Percentiles rank a stretch among this genome's conserved stretches.
These are phyloP conservation scores for Penicillium sp. DNA, from an alignment of 2,329 filamentous ascomycete species.

Conservation along the genomic window DNA sequence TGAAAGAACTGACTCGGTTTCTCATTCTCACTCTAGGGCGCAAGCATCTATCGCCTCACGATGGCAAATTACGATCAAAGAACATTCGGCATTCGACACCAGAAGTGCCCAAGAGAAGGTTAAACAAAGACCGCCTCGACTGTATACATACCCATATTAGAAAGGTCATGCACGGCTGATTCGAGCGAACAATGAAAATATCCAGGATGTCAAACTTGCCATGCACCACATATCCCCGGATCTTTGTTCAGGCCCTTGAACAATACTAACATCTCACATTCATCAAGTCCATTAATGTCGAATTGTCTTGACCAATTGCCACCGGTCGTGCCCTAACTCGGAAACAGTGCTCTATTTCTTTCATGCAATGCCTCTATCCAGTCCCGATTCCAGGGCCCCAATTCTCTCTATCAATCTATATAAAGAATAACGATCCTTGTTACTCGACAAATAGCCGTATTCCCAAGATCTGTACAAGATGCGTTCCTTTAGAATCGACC, in stretches of 20 bases:
- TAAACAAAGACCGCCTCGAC: background rate
- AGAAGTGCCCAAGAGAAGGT: background rate
- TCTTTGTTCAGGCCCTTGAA: constrained; percentile 2
- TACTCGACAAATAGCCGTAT: background rate
- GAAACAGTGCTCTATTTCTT: background rate
- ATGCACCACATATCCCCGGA: background rate
- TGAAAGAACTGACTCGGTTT: background rate
- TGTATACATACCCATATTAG: background rate
- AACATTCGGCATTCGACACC: background rate
- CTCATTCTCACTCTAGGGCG: too few relatives aligned
- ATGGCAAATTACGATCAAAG: background rate
- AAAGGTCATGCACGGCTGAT: background rate
- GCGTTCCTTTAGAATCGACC: background rate
- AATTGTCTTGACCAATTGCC: background rate
- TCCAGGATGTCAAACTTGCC: background rate
- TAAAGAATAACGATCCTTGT: background rate
- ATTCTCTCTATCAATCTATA: background rate
- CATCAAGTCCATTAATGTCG: background rate
- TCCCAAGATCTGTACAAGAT: background rate
- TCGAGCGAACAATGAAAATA: background rate
- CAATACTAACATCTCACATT: constrained; percentile 2
- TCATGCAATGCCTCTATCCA: background rate
- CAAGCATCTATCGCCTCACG: background rate
- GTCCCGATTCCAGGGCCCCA: background rate
- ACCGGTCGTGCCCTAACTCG: background rate